phyloP scores from a whole-genome alignment of 495 filamentous ascomycete genomes.

The Poronia punctata region DNA sequence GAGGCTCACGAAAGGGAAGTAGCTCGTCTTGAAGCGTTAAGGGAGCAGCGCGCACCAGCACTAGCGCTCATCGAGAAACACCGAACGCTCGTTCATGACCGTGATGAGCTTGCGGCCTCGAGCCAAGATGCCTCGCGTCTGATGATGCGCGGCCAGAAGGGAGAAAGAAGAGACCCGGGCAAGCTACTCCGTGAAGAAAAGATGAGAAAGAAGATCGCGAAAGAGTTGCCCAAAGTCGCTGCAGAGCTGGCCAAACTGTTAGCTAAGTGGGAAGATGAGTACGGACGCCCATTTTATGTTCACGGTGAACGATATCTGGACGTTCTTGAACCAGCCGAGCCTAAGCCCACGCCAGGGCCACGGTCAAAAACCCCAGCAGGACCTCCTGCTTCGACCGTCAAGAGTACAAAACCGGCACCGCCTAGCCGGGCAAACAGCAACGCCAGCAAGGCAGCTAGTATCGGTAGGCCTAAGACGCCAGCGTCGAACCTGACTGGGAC shows the following conservation, averaged over 20 bases:
- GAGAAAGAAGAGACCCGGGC: constrained; percentile 85
- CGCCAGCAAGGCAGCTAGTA: constrained; percentile 33
- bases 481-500: constrained; percentile 22
- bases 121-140: constrained; percentile 92
- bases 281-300: constrained; percentile 85
- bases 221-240: constrained; percentile 89
- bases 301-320: constrained; percentile 87
- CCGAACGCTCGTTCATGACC: constrained; percentile 74
- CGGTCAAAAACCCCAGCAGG: constrained; percentile 75
- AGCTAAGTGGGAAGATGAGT: constrained; percentile 89
- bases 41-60: constrained; percentile 80
- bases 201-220: constrained; percentile 92
- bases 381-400: constrained; percentile 44
- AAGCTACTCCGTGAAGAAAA: constrained; percentile 96
- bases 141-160: constrained; percentile 79
- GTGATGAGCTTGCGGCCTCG: constrained; percentile 76
- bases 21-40: constrained; percentile 67
- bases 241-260: constrained; percentile 71
- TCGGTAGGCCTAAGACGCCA: constrained; percentile 64
- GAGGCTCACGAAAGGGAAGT: constrained; percentile 86
- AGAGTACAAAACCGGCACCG: constrained; percentile 35
- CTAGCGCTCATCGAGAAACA: constrained; percentile 79
- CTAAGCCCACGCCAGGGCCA: constrained; percentile 55
- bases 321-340: constrained; percentile 55
- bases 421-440: constrained; percentile 30